Percentiles rank a stretch among this genome's conserved stretches.
phyloP scores from a whole-genome alignment of 1,284 basidiomycete genomes.

The Entoloma clypeatum region DNA sequence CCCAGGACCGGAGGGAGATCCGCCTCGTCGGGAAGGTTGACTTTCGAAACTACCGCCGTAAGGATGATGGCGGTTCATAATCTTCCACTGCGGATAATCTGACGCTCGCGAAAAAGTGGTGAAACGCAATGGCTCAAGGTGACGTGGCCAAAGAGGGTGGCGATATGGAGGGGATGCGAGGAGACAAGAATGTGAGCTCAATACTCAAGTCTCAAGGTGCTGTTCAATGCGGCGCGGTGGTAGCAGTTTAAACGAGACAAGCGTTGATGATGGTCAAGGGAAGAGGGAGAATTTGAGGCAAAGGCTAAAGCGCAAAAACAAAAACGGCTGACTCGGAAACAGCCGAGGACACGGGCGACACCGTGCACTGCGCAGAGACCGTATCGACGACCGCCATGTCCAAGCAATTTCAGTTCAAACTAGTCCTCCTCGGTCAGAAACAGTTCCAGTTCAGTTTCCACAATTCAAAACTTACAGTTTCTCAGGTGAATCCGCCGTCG shows the following conservation, averaged over 20 bases:
- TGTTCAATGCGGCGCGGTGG: slow-evolving; percentile 13
- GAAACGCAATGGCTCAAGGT: slow-evolving; percentile 23
- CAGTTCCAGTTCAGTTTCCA: slow-evolving; percentile 8
- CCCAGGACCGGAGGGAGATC: slow-evolving; percentile 57
- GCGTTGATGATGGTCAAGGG: slow-evolving; percentile 27
- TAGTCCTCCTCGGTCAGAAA: slow-evolving; percentile 80
- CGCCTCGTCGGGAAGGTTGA: slow-evolving; percentile 49
- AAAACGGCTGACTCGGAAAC: slow-evolving; percentile 24
- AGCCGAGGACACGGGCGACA: slow-evolving; percentile 19
- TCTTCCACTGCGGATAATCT: slow-evolving; percentile 23
- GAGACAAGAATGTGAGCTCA: slow-evolving; percentile 14
- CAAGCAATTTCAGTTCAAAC: slow-evolving; percentile 85
- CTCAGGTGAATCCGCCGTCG: slow-evolving; percentile 92
- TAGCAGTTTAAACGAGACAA: slow-evolving; percentile 15
- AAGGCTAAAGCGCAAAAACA: slow-evolving; percentile 10
- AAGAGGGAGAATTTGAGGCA: no score
- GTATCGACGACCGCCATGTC: slow-evolving; percentile 47
- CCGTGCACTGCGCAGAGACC: slow-evolving; percentile 2
- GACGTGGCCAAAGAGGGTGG: slow-evolving; percentile 23
- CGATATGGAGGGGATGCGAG: slow-evolving; percentile 9
- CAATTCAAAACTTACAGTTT: slow-evolving; percentile 5
- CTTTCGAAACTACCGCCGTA: slow-evolving; percentile 73
- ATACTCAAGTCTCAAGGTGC: slow-evolving; percentile 17
- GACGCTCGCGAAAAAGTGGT: slow-evolving; percentile 12
- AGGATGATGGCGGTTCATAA: slow-evolving; percentile 84